These are phyloP conservation scores for Ascochyta pisi DNA, from an alignment of 2,329 filamentous ascomycete genomes.

Conservation along the genomic window DNA sequence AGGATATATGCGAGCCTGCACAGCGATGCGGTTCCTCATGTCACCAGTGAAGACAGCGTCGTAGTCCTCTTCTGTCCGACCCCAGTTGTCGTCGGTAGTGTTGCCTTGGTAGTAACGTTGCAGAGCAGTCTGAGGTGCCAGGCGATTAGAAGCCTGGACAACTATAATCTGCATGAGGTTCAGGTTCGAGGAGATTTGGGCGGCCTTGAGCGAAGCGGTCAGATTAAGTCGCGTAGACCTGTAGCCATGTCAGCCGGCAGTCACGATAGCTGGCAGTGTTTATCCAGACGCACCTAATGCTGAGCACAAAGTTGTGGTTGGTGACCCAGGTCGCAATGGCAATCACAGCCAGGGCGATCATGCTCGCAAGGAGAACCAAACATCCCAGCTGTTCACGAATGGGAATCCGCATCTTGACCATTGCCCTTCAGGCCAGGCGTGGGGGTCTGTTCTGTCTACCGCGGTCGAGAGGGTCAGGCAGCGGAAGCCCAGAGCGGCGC, in stretches of 20 bases:
- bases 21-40: constrained; percentile 56
- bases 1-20: constrained; percentile 78
- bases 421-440: constrained; percentile 17
- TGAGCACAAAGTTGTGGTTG: constrained; percentile 20
- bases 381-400: constrained; percentile 87
- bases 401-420: constrained; percentile 76
- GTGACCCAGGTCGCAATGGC: constrained; percentile 72
- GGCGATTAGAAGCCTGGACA: constrained; percentile 71
- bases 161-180: constrained; percentile 79
- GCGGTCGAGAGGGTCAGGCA: constrained; percentile 4
- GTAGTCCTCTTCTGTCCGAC: constrained; percentile 67
- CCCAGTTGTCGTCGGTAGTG: constrained; percentile 64
- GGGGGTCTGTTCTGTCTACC: neutral
- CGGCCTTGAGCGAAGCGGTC: constrained; percentile 85
- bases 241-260: neutral
- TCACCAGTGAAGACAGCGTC: constrained; percentile 71
- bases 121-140: constrained; percentile 61
- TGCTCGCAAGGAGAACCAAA: constrained; percentile 77
- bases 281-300: constrained; percentile 11
- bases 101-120: constrained; percentile 64
- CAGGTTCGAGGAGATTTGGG: constrained; percentile 79
- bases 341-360: constrained; percentile 77
- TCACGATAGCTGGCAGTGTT: neutral
- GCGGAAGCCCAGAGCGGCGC: constrained; percentile 14
- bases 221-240: constrained; percentile 70